phyloP scores from a whole-genome alignment of 352 stramenopile species.

The Globisporangium solare region DNA sequence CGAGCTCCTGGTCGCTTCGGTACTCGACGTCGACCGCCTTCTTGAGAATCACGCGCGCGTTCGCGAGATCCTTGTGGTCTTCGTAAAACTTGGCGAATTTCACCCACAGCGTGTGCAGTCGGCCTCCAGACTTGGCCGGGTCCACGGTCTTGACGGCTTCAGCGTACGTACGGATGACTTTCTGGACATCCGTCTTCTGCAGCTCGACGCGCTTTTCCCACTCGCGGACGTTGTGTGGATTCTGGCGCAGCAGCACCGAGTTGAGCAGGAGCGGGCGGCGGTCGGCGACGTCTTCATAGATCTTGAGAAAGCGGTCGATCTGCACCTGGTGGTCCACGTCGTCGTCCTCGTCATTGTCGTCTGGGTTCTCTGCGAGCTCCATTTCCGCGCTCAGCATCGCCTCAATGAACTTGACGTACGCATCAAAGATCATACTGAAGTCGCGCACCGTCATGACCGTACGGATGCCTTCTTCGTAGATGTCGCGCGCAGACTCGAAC shows the following conservation, averaged over 20 bases:
- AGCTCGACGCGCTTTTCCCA: slow-evolving; percentile 96
- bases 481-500: slow-evolving; percentile 95
- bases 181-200: slow-evolving; percentile 42
- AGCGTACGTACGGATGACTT: slow-evolving; percentile 80
- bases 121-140: slow-evolving; percentile 76
- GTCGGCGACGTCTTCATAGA: slow-evolving; percentile 93
- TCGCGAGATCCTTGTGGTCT: slow-evolving; percentile 85
- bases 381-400: slow-evolving; percentile 96
- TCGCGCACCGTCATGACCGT: slow-evolving; percentile 88
- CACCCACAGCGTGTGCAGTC: slow-evolving; percentile 91
- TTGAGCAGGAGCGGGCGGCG: slow-evolving; percentile 92
- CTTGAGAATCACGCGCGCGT: slow-evolving; percentile 91
- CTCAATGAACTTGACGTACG: slow-evolving; percentile 98
- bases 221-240: slow-evolving; percentile 97
- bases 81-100: slow-evolving; percentile 96
- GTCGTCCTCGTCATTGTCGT: slow-evolving; percentile 61
- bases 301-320: slow-evolving; percentile 76
- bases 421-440: slow-evolving; percentile 99
- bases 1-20: slow-evolving; percentile 90
- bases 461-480: slow-evolving; percentile 93
- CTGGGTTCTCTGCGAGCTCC: slow-evolving; percentile 55
- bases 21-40: slow-evolving; percentile 79
- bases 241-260: slow-evolving; percentile 97
- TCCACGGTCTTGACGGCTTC: slow-evolving; percentile 93
- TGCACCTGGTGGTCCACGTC: slow-evolving; percentile 55